These are phyloP conservation scores for Teratosphaeria nubilosa DNA, from an alignment of 2,329 filamentous ascomycete species.

Conservation along the genomic window DNA sequence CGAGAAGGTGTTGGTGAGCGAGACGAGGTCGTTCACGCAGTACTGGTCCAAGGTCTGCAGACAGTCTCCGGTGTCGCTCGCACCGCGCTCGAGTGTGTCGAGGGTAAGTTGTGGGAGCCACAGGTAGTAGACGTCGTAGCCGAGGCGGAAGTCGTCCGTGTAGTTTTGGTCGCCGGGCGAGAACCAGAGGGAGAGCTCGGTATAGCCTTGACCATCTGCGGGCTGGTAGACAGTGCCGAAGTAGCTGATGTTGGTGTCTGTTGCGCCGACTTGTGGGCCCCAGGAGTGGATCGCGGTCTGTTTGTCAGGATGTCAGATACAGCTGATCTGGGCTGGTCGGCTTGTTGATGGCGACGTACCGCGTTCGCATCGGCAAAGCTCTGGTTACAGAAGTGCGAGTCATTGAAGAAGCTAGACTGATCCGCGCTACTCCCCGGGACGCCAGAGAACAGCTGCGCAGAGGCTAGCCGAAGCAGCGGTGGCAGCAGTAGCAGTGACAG, in stretches of 20 bases:
- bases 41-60: neutral
- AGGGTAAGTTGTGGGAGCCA: neutral
- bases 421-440: neutral
- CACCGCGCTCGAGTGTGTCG: neutral
- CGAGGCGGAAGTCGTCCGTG: neutral
- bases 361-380: neutral
- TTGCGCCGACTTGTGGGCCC: neutral
- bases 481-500: neutral
- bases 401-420: neutral
- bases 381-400: neutral
- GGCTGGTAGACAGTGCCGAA: neutral
- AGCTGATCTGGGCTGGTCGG: neutral
- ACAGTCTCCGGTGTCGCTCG: neutral
- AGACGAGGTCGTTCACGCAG: neutral
- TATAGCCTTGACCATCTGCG: neutral
- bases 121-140: neutral
- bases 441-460: neutral
- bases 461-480: neutral
- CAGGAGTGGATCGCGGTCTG: neutral
- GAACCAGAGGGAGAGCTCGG: neutral
- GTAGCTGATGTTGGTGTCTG: neutral
- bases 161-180: neutral
- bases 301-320: neutral
- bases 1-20: neutral
- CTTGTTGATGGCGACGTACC: neutral